Evolutionary conservation across 2,329 filamentous ascomycete genomes (phyloP).

Genomic region (Cryphonectria japonica): DNA sequence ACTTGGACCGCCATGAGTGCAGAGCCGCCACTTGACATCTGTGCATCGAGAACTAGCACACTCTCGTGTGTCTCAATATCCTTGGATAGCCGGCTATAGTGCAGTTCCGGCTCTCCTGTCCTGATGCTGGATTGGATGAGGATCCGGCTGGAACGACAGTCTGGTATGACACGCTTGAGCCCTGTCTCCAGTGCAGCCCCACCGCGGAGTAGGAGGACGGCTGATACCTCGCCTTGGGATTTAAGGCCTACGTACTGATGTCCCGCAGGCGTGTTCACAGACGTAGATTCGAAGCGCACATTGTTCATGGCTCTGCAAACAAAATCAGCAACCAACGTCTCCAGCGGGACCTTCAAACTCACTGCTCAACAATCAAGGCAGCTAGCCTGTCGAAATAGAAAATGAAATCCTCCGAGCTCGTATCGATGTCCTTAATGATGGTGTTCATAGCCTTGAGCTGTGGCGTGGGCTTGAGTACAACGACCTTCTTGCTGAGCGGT

Average conservation of each 20-base stretch:
- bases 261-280: slow-evolving; percentile 72
- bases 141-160: slow-evolving; percentile 85
- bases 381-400: slow-evolving; percentile 95
- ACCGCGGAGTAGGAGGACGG: slow-evolving; percentile 85
- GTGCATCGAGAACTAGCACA: slow-evolving; percentile 86
- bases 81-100: slow-evolving; percentile 80
- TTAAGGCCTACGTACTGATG: slow-evolving; percentile 72
- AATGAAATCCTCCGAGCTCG: slow-evolving; percentile 85
- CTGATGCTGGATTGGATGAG: slow-evolving; percentile 87
- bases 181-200: slow-evolving; percentile 88
- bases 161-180: slow-evolving; percentile 86
- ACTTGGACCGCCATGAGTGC: slow-evolving; percentile 94
- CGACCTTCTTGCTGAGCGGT: slow-evolving; percentile 74
- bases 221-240: slow-evolving; percentile 75
- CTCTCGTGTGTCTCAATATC: slow-evolving; percentile 76
- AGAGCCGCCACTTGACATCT: slow-evolving; percentile 89
- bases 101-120: slow-evolving; percentile 89
- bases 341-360: slow-evolving; percentile 35
- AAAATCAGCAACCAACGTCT: neutral
- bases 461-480: slow-evolving; percentile 73
- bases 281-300: slow-evolving; percentile 66
- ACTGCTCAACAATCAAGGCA: slow-evolving; percentile 81
- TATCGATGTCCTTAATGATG: slow-evolving; percentile 80
- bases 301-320: slow-evolving; percentile 72
- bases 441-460: slow-evolving; percentile 90